phyloP scores from a whole-genome alignment of 257 asterid species.

The Solanum neorickii region DNA sequence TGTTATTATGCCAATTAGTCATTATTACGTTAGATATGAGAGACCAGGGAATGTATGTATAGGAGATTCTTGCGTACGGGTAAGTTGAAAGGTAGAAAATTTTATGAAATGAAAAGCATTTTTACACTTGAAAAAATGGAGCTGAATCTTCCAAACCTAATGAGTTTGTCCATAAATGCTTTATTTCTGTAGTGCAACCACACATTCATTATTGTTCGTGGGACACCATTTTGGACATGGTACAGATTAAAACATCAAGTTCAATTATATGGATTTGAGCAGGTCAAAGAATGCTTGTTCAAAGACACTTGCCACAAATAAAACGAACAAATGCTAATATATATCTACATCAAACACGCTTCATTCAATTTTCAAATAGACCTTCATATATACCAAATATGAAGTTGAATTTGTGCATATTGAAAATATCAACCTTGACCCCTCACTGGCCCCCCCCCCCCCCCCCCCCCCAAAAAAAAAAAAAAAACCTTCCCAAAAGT shows the following conservation, averaged over 20 bases:
- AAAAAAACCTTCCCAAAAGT: not conserved
- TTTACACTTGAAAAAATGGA: not conserved
- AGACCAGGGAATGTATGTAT: not conserved
- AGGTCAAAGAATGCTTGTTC: not conserved
- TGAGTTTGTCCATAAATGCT: not conserved
- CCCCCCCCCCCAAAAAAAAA: too few species aligned
- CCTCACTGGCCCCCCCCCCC: not conserved
- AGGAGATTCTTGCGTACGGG: not conserved
- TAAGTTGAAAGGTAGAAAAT: not conserved
- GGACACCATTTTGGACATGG: not conserved
- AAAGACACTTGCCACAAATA: not conserved
- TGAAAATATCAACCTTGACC: not conserved
- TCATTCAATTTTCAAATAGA: not conserved
- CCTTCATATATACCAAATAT: not conserved
- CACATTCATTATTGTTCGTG: not conserved
- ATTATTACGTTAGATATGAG: not conserved
- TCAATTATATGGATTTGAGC: not conserved
- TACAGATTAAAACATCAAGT: not conserved
- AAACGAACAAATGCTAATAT: not conserved
- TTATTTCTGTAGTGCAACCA: not conserved
- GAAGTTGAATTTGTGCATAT: not conserved
- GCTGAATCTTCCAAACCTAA: not conserved
- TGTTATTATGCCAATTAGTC: not conserved
- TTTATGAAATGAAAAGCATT: not conserved
- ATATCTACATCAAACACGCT: not conserved